Base-by-base conservation (phyloP, 345 rosid species). In the Sapria himalayana region DNA sequence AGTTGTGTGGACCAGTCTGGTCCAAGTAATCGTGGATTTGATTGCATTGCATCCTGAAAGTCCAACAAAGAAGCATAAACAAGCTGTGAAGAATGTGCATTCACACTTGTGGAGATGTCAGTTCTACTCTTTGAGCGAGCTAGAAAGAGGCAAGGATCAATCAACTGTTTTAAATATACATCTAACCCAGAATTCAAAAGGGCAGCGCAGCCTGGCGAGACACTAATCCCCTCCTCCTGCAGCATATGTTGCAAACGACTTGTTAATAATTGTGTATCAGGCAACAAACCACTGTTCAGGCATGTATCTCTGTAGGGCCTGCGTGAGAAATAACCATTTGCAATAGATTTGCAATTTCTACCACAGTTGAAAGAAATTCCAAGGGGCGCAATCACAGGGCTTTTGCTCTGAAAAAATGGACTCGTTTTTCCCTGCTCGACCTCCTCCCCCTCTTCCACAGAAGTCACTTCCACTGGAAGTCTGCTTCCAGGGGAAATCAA, bases 371-470 rank as follows among this genome's bases (percentile, higher is more conserved):
- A 37, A 8, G 58, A 70, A 38, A 86, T 58, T 36, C 97, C 94
- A 19, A 81, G 51, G 14, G 94, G 93, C 49, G 93, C 85, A 41
- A 93, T 86, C 3, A 82, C 78, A 0, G 85, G 70, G 37, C 80
- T 73, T 54, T 64, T 58, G 33, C 92, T 81, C 61, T 78, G 92
- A 22, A 76, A 65, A 20, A 85, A 69, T 2, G 81, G 81, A 57
- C 92, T 78, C 37, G 50, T 82, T 1, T 85, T 71, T 15, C 49
- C 21, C 64, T 86, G 94, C 64, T 86, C 94, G 36, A 82, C 97
- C 62, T 82, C 98, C 58, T 86, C 94, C 10, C 93, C 98, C 12
- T 82, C 98, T 52, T 86, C 98, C 33, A 73, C 86, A 3, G 96
- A 85, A 1, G 50, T 65, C 52, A 81, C 79, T 57, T 79, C 95